Evolutionary conservation across 176 grass and related monocot genomes (phyloP), one percentile per base, ranked within the genome.

Genomic region (Carex kokanica): DNA sequence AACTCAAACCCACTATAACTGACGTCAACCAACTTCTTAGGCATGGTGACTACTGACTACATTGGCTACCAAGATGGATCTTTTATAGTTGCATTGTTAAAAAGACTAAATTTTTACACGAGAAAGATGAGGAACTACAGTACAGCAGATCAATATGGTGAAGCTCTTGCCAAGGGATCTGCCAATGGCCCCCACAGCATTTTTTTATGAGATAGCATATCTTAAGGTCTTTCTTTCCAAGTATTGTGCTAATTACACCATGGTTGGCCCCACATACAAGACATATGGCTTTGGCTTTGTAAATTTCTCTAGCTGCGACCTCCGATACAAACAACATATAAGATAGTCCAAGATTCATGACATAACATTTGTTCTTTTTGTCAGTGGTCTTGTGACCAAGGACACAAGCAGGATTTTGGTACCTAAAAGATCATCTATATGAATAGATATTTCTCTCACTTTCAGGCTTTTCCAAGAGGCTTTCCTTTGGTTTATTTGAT

Each of bases 261-360:
- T 95, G 74, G 66, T 91, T 32, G 80, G 83, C 5, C 83, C 79
- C 2, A 79, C 87, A 21, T 93, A 88, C 82, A 95, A 49, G 83
- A 92, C 85, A 0, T 82, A 74, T 25, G 93, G 93, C 25, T 86
- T 96, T 77, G 90, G 90, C 2, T 96, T 95, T 84, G 93, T 96
- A 92, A 92, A 90, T 18, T 59, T 4, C 11, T 66, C 41, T 47
- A 14, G 3, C 41, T 12, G 18, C 25, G 14, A 24, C n/a, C 4
- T 38, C 38, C 1, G 1, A 16, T 27, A 40, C 1, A n/a, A 20
- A 47, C 2, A 13, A 13, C 59, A 56, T 69, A 67, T 36, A 27
- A 67, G 55, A 57, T 57, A 67, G 27, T 67, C 36, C 31, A 67
- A 34, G 27, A 67, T 13, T 67, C 29, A 40, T 40, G 38, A 40